phyloP scores from a whole-genome alignment of 1,284 basidiomycete genomes.

The Mrakiaceae sp. region DNA sequence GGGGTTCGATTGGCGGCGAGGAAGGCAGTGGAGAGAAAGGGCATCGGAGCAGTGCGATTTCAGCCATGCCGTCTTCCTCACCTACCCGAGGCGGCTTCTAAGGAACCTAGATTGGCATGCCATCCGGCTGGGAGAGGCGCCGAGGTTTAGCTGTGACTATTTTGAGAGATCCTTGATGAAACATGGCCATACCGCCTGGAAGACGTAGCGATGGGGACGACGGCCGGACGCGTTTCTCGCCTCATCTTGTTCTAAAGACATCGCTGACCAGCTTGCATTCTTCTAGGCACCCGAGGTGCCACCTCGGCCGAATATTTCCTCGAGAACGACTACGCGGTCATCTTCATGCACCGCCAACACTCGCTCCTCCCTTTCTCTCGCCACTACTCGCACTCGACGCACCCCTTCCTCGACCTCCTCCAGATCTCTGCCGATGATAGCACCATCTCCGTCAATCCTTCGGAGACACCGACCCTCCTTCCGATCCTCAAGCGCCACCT shows the following conservation, averaged over 20 bases:
- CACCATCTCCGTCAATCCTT: slow-evolving; percentile 8
- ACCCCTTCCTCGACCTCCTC: slow-evolving; percentile 95
- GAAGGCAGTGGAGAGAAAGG: no score
- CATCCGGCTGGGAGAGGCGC: no score
- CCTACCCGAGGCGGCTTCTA: no score
- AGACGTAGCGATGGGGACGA: background rate
- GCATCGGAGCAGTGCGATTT: no score
- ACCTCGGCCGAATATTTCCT: slow-evolving; percentile 98
- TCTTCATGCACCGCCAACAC: slow-evolving; percentile 96
- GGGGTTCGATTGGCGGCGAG: no score
- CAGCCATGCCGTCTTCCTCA: no score
- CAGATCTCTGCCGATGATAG: slow-evolving; percentile 41
- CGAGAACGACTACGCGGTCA: slow-evolving; percentile 79
- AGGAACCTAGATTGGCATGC: no score
- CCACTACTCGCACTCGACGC: slow-evolving; percentile 94
- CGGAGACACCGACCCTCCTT: slow-evolving; percentile 46
- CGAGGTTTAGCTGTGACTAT: background rate
- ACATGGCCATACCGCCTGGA: background rate
- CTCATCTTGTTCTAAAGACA: background rate
- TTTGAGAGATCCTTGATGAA: no score
- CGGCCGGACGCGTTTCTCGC: background rate
- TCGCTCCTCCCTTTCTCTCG: slow-evolving; percentile 92
- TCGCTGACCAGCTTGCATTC: background rate
- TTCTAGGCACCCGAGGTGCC: slow-evolving; percentile 78
- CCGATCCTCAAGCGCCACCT: slow-evolving; percentile 74